phyloP scores from a whole-genome alignment of 306 rosid species.

The Biancaea sappan region DNA sequence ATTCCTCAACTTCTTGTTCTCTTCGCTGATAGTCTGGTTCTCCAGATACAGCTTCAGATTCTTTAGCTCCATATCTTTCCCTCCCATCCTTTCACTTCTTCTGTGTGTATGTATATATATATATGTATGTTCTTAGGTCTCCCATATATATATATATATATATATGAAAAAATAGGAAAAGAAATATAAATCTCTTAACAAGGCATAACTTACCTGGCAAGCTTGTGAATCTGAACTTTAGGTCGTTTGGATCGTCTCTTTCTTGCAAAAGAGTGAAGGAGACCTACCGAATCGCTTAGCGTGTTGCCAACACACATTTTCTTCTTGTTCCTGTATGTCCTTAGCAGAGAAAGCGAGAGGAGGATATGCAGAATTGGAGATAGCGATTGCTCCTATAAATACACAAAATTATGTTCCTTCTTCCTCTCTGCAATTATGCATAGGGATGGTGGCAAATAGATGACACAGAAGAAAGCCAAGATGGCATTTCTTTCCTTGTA shows the following conservation, averaged over 20 bases:
- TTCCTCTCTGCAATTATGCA: conserved; percentile 5
- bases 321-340: not conserved
- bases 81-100: conserved; percentile 33
- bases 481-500: conserved; percentile 32
- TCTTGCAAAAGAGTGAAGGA: conserved; percentile 20
- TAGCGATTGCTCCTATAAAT: not conserved
- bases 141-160: not conserved
- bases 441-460: not conserved
- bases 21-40: conserved; percentile 51
- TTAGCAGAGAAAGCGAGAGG: not conserved
- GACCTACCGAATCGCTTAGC: conserved; percentile 19
- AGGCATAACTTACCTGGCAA: conserved; percentile 28
- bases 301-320: conserved; percentile 42
- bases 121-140: not conserved
- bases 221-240: conserved; percentile 42
- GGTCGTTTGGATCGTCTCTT: conserved; percentile 37
- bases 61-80: conserved; percentile 42
- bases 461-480: not conserved
- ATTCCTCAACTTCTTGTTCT: conserved; percentile 50
- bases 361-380: conserved; percentile 1
- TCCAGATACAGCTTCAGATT: conserved; percentile 53
- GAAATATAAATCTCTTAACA: not conserved
- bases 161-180: not conserved
- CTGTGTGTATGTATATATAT: conserved; percentile 17
- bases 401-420: not conserved